Evolutionary conservation across 257 asterid species (phyloP), one percentile per base, ranked within the genome.

Genomic region (Handroanthus guayacan): DNA sequence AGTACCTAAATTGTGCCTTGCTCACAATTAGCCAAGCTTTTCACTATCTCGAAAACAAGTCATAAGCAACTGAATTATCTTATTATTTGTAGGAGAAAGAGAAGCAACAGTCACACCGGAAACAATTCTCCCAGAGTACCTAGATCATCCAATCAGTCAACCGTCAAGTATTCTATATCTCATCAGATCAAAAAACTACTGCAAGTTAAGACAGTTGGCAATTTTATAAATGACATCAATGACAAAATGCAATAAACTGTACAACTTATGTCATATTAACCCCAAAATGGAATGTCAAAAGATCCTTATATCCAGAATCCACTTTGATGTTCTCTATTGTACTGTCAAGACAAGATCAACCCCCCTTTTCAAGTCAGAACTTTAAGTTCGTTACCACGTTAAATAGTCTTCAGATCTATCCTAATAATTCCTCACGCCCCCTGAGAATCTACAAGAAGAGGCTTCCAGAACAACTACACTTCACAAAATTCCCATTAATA

Each of bases 391-490:
- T 77, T 14, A 57, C 31, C 36, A 7, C 50, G 69, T 31, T 71
- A 57, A 61, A 47, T 60, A 67, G 55, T 12, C 78, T 31, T 71
- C 85, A 84, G 82, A 84, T 84, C 85, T 71, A 69, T 74, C 81
- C 77, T 43, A 51, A 54, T 56, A 52, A 54, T 43, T 34, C 55
- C 13, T 20, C 17, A 66, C 3, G n/a, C 65, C 14, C 37, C 34
- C 74, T 10, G 9, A 69, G 8, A 48, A 66, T 45, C 20, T 45
- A 41, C 25, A 62, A 65, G 13, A 78, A 48, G 20, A 1, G 41
- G 16, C 45, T 66, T 56, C 69, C 52, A 69, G n/a, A 68, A 68
- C 63, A 13, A 66, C 48, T 14, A 14, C 38, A 62, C 34, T 37
- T 44, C 25, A 52, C 58, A 16, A 44, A 69, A 48, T 41, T 18